Base-by-base conservation (phyloP, 768 basidiomycete genomes). In the Tubosaeta sp. region DNA sequence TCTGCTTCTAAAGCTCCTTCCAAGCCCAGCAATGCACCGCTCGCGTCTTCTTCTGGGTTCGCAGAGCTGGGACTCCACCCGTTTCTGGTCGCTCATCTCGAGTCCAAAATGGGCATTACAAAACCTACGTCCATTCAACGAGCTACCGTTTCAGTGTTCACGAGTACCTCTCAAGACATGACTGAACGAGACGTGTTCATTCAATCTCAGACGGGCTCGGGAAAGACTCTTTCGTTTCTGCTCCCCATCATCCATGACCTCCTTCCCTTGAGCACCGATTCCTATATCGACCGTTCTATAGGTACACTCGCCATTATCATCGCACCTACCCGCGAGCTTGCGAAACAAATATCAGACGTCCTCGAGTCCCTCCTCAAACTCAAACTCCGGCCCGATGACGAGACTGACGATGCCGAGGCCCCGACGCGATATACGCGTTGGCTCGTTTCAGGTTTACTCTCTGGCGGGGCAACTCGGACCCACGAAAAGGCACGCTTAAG, bases 331-430 rank as follows among this genome's bases (percentile, higher is more conserved):
- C 83, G 94, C 46, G 96, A 98, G 71, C 79, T 98, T 13, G 96
- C 95, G 2, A 91, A 92, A 63, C 96, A 99, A 64, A 97, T 97
- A 47, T 92, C 87, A 9, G 92, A 96, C 60, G 94, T 98, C n/a
- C 76, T 97, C 12, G 91, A 93, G 57, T 73, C 76, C 14, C 69
- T 98, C 6, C 76, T 98, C 4, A 80, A 83, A 60, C 77, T 96
- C 51, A 87, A 86, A 47, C 76, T 88, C 41, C 77, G 86, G 16
- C 74, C 78, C 4, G 76, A 75, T 46, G 77, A 76, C 38, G 82
- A 84, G 53, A 64, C 72, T 3, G 76, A 78, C 4, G 76, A 82
- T 39, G 73, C 77, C 29, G 75, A 74, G 6, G 48, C 57, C 11
- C 63, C 69, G 2, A 56, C 66, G 18, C 76, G 76, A 22, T 71